A percentile compares a stretch with the other conserved stretches of the same genome.
phyloP scores from a whole-genome alignment of 2,329 filamentous ascomycete species.

The Diaporthe vexans region DNA sequence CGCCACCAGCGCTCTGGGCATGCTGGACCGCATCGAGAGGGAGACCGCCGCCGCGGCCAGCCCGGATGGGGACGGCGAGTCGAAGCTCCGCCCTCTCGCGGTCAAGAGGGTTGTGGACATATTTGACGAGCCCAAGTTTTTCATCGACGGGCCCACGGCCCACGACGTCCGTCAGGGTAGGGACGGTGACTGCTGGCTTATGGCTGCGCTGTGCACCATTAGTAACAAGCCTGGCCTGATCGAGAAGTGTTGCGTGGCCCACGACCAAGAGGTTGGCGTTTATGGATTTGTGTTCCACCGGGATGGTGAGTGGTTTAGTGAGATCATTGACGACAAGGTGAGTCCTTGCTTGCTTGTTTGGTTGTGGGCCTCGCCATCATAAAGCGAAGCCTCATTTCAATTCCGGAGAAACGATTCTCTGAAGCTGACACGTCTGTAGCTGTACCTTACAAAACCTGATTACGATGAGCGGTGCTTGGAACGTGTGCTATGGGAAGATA shows the following conservation, averaged over 20 bases:
- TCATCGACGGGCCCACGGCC: slow-evolving; percentile 80
- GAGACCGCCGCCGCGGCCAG: background rate
- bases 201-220: slow-evolving; percentile 84
- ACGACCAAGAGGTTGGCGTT: slow-evolving; percentile 80
- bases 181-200: slow-evolving; percentile 88
- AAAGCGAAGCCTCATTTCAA: background rate
- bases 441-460: slow-evolving; percentile 69
- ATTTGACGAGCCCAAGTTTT: slow-evolving; percentile 83
- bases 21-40: slow-evolving; percentile 34
- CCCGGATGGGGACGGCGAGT: slow-evolving; percentile 39
- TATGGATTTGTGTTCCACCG: slow-evolving; percentile 90
- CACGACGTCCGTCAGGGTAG: slow-evolving; percentile 85
- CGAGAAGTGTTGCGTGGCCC: slow-evolving; percentile 79
- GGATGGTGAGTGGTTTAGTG: slow-evolving; percentile 80
- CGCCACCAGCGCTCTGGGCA: slow-evolving; percentile 11
- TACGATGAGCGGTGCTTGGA: slow-evolving; percentile 72
- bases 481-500: slow-evolving; percentile 60
- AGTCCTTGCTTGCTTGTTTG: slow-evolving; percentile 3
- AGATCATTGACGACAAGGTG: slow-evolving; percentile 70
- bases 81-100: slow-evolving; percentile 58
- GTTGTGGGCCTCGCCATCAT: background rate
- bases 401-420: background rate
- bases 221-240: slow-evolving; percentile 81
- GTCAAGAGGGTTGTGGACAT: slow-evolving; percentile 82
- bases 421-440: slow-evolving; percentile 45